A percentile compares a stretch with the other conserved stretches of the same genome.
Evolutionary conservation across 768 basidiomycete genomes (phyloP).

Genomic region (Amanita fuliginea): DNA sequence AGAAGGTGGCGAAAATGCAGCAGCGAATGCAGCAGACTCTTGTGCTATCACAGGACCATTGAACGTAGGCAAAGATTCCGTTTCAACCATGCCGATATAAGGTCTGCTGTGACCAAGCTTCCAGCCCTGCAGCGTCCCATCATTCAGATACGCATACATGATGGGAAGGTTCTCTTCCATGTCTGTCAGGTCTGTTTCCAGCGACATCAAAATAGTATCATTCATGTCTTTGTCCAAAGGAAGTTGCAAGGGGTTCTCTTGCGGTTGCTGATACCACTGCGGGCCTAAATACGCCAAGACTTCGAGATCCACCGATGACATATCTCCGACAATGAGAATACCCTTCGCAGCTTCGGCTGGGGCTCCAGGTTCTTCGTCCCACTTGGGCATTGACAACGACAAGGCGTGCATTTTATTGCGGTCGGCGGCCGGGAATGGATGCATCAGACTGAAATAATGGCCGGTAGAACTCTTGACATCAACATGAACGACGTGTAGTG

Average conservation of each 20-base stretch:
- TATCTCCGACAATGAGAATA: conserved; percentile 35
- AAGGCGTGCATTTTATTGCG: conserved; percentile 14
- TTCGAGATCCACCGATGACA: conserved; percentile 35
- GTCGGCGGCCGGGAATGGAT: conserved; percentile 26
- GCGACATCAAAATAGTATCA: conserved; percentile 56
- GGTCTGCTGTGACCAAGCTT: conserved; percentile 47
- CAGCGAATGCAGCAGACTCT: conserved; percentile 7
- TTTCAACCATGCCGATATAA: conserved; percentile 45
- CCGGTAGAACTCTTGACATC: conserved; percentile 30
- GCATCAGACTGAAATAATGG: conserved; percentile 25
- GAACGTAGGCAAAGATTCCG: neutral
- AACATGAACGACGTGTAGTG: conserved; percentile 33
- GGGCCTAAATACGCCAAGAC: conserved; percentile 28
- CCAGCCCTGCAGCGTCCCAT: conserved; percentile 72
- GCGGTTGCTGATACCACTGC: conserved; percentile 38
- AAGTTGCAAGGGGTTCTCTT: conserved; percentile 44
- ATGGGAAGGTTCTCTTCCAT: conserved; percentile 35
- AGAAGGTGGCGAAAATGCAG: conserved; percentile 5
- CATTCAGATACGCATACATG: conserved; percentile 66
- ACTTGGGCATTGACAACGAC: conserved; percentile 28
- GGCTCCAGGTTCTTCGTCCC: conserved; percentile 28
- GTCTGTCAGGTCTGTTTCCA: conserved; percentile 59
- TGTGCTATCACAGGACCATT: neutral
- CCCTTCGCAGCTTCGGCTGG: conserved; percentile 25
- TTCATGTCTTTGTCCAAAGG: conserved; percentile 60